Evolutionary conservation across 2,329 filamentous ascomycete species (phyloP).

Genomic region (Botrytis paeoniae): DNA sequence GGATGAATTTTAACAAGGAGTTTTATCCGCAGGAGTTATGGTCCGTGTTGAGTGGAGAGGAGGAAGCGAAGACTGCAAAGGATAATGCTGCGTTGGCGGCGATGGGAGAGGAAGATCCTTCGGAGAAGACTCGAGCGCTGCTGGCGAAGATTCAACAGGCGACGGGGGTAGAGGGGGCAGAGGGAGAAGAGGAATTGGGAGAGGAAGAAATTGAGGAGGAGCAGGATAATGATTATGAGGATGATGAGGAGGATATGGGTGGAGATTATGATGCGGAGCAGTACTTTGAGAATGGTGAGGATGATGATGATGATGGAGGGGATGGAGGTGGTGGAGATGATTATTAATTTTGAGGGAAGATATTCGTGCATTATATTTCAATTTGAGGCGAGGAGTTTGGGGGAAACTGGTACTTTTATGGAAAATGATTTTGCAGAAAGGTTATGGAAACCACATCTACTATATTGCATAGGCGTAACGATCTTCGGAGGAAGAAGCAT

Average conservation of each 20-base stretch:
- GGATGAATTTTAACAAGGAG: constrained; percentile 52
- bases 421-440: neutral
- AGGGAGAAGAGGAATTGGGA: constrained; percentile 42
- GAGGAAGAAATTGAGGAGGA: constrained; percentile 44
- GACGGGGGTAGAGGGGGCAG: constrained; percentile 38
- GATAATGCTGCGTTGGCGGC: constrained; percentile 35
- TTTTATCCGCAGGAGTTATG: constrained; percentile 59
- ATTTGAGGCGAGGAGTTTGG: constrained; percentile 2
- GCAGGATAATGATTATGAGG: constrained; percentile 47
- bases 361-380: neutral
- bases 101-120: constrained; percentile 32
- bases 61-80: constrained; percentile 35
- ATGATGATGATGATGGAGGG: constrained; percentile 43
- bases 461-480: neutral
- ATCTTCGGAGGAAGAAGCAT: neutral
- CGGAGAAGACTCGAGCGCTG: constrained; percentile 31
- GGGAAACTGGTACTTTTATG: neutral
- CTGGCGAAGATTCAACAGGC: constrained; percentile 31
- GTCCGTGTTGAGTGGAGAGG: constrained; percentile 47
- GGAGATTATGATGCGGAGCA: constrained; percentile 64
- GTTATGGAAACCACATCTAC: neutral
- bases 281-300: constrained; percentile 60
- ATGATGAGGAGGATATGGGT: constrained; percentile 57
- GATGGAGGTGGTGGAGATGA: constrained; percentile 40
- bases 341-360: constrained; percentile 21